Evolutionary conservation across 441 rosid genomes (phyloP), one percentile per base, ranked within the genome.

Genomic region (Adansonia gregorii): DNA sequence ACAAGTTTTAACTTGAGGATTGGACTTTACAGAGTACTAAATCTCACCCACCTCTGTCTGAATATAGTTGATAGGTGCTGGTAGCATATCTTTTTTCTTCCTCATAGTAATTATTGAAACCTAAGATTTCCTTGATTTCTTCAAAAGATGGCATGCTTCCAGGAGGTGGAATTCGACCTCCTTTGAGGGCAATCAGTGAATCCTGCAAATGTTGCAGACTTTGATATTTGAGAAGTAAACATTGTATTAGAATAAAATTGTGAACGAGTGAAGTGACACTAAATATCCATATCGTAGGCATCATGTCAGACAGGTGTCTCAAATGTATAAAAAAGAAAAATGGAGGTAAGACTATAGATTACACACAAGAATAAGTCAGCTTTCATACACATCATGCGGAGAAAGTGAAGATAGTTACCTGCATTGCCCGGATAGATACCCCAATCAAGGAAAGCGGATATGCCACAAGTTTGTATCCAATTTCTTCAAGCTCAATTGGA

Each of bases 381-480:
- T 14, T 19, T n/a, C 11, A 3, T 4, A 52, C 6, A 43, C 52
- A 20, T 5, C 27, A 24, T 24, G 27, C 27, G 7, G 67, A 41
- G 15, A 24, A 59, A 27, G 59, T 46, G 20, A 73, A 76, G 67
- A 65, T 22, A 24, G 7, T 82, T 11, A 92, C 97, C 97, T 95
- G 97, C 97, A 94, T 94, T 78, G 98, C 97, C 83, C 69, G 93
- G 45, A 94, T 89, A 51, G 98, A 93, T 59, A 91, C 98, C 35
- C 96, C 98, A 12, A 95, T 89, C 85, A 95, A 85, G 80, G 97
- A 93, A 76, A 90, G 86, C 1, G 99, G 99, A 85, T 94, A 95
- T 6, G 78, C 89, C 20, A 91, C 97, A 71, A 95, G 86, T 85
- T 92, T 94, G 81, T 84, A 95, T 76, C 98, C 97, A 60, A 95